Conservation (phyloP, 768 basidiomycete species). For the Psilocybe cyanescens region DNA sequence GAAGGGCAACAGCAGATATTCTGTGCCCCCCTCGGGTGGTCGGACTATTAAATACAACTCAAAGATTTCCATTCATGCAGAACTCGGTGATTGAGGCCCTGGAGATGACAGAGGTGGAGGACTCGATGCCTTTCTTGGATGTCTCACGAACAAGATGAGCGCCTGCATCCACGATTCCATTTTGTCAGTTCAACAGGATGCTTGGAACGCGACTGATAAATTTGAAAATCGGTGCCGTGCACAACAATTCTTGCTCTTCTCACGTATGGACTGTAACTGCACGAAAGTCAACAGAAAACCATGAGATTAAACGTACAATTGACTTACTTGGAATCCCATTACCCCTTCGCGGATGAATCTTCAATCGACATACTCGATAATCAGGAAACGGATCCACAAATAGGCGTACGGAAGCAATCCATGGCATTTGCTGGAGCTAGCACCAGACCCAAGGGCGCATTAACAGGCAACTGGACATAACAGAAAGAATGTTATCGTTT, state of each 20-base stretch:
- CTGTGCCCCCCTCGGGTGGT: neutral
- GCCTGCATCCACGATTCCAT: neutral
- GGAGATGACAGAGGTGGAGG: neutral
- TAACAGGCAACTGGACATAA: neutral
- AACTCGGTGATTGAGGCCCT: conserved; percentile 2
- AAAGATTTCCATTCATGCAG: conserved; percentile 19
- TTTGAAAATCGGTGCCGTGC: too few species aligned
- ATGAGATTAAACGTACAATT: too few species aligned
- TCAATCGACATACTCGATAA: too few species aligned
- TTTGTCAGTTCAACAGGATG: neutral
- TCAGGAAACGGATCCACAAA: neutral
- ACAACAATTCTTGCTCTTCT: neutral
- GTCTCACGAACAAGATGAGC: conserved; percentile 1
- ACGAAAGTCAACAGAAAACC: too few species aligned
- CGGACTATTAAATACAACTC: conserved; percentile 10
- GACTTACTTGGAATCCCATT: too few species aligned
- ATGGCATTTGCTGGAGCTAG: neutral
- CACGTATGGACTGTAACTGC: too few species aligned
- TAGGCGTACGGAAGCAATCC: neutral
- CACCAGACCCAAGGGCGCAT: neutral
- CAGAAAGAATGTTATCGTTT: neutral
- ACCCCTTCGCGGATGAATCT: too few species aligned
- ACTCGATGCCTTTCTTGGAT: neutral
- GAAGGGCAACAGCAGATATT: neutral
- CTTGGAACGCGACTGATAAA: neutral